Percentiles rank a stretch among this genome's conserved stretches.
phyloP scores from a whole-genome alignment of 306 rosid species.

The Malus fusca region DNA sequence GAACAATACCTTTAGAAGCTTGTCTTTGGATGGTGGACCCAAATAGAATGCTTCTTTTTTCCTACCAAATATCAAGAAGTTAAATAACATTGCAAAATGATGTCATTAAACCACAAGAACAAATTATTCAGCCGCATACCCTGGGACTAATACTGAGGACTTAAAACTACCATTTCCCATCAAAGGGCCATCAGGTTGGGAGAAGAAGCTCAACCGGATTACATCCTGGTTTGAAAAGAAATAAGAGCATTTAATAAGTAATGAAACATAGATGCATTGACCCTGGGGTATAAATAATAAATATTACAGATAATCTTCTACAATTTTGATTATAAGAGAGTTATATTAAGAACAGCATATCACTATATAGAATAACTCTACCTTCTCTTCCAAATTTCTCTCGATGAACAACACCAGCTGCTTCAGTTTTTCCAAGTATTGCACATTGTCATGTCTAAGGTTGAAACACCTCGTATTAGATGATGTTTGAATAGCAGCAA shows the following conservation, averaged over 20 bases:
- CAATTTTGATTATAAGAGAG: not conserved
- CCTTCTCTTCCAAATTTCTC: slow-evolving; percentile 83
- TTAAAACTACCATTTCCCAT: slow-evolving; percentile 73
- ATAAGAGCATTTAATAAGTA: not conserved
- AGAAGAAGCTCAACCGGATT: slow-evolving; percentile 66
- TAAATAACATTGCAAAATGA: slow-evolving; percentile 15
- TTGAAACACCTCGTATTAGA: not conserved
- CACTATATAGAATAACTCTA: slow-evolving; percentile 16
- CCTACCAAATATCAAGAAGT: slow-evolving; percentile 32
- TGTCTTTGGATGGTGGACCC: slow-evolving; percentile 83
- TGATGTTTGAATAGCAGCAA: not conserved
- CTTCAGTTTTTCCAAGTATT: slow-evolving; percentile 81
- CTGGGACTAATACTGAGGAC: slow-evolving; percentile 71
- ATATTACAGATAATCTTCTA: not conserved
- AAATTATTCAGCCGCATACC: slow-evolving; percentile 46
- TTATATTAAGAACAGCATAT: not conserved
- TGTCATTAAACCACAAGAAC: slow-evolving; percentile 8
- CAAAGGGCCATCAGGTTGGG: slow-evolving; percentile 92
- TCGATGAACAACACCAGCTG: slow-evolving; percentile 85
- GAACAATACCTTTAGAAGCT: slow-evolving; percentile 71
- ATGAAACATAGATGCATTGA: not conserved
- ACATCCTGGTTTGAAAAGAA: slow-evolving; percentile 46
- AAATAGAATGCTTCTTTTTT: slow-evolving; percentile 79
- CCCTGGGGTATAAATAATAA: not conserved
- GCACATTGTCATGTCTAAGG: slow-evolving; percentile 86